Base-by-base conservation (phyloP, 2,329 filamentous ascomycete species). In the Penicillium hesseltinei region DNA sequence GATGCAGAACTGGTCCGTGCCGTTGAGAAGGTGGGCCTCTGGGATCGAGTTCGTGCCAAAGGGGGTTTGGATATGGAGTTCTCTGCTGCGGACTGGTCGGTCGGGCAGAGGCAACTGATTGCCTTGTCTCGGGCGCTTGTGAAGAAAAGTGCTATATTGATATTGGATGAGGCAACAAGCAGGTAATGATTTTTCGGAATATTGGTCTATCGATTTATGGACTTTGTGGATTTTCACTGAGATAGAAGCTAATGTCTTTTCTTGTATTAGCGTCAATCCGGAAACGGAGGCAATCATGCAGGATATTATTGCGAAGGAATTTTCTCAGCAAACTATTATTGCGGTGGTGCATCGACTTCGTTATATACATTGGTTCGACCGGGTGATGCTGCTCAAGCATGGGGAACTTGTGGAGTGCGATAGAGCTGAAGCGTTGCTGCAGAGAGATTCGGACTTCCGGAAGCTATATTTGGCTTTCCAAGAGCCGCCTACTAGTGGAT, bases 31-130 rank as follows among this genome's bases (percentile, higher is more conserved):
- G 39, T 52, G 15, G 29, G 50, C 29, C 40, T 52, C 6, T 44
- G 40, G 50, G 39, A 52, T n/a, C 40, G 4, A 17, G 19, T 35
- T 27, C 21, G 4, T 2, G 15, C 21, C 21, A 27, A 35, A 36
- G 8, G 40, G 9, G 25, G 50, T 2, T 35, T 36, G 40, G 40
- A 45, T 19, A 44, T 45, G 39, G 25, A 36, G 17, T 49, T 49
- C 23, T 49, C 47, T 39, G 4, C 17, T 13, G 23, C 9, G 21
- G 31, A 35, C 19, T 52, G 39, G 50, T 52, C 50, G 31, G 29
- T 27, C 9, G 50, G 50, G 3, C 50, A 52, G 50, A 44, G 31
- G 39, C 40, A 52, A 33, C n/a, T 52, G 15, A 21, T 52, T 44
- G 39, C 27, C 23, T 52, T 35, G 39, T 29, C 39, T 44, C 39